Evolutionary conservation across 2,329 filamentous ascomycete genomes (phyloP).

Genomic region (Alternaria hordeiaustralica): DNA sequence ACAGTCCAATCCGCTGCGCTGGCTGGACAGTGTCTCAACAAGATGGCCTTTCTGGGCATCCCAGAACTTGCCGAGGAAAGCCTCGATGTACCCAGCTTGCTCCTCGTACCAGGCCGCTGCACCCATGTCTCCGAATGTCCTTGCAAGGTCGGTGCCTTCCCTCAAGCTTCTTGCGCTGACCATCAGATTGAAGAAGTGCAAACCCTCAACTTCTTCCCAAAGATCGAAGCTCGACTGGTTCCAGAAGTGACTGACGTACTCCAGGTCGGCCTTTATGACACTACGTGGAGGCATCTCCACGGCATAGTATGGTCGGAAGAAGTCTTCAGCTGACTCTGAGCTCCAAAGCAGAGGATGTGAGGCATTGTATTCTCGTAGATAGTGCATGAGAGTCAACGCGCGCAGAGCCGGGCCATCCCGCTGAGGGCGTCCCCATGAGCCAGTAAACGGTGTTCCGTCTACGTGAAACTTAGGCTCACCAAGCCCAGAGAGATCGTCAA

Average conservation of each 20-base stretch:
- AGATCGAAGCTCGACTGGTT: slow-evolving; percentile 52
- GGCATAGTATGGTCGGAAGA: slow-evolving; percentile 48
- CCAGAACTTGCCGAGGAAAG: slow-evolving; percentile 47
- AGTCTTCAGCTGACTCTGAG: slow-evolving; percentile 29
- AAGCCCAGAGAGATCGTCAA: slow-evolving; percentile 46
- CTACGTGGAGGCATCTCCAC: slow-evolving; percentile 44
- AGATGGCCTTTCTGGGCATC: slow-evolving; percentile 46
- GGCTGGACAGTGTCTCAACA: slow-evolving; percentile 44
- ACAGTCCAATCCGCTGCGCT: slow-evolving; percentile 48
- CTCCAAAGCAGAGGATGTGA: slow-evolving; percentile 49
- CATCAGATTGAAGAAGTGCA: slow-evolving; percentile 52
- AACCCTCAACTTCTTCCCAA: slow-evolving; percentile 55
- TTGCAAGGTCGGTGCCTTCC: slow-evolving; percentile 45
- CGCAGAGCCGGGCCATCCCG: slow-evolving; percentile 54
- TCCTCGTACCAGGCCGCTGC: slow-evolving; percentile 49
- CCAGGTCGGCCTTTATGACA: slow-evolving; percentile 54
- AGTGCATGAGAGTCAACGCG: slow-evolving; percentile 52
- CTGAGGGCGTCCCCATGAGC: slow-evolving; percentile 53
- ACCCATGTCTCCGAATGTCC: slow-evolving; percentile 43
- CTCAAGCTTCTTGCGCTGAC: slow-evolving; percentile 46
- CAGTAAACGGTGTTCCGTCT: slow-evolving; percentile 46
- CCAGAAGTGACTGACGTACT: slow-evolving; percentile 54
- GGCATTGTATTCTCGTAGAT: slow-evolving; percentile 50
- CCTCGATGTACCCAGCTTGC: slow-evolving; percentile 46
- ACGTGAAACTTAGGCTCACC: slow-evolving; percentile 55